Evolutionary conservation across 805 yeast species (phyloP).

Genomic region (Metschnikowia borealis): DNA sequence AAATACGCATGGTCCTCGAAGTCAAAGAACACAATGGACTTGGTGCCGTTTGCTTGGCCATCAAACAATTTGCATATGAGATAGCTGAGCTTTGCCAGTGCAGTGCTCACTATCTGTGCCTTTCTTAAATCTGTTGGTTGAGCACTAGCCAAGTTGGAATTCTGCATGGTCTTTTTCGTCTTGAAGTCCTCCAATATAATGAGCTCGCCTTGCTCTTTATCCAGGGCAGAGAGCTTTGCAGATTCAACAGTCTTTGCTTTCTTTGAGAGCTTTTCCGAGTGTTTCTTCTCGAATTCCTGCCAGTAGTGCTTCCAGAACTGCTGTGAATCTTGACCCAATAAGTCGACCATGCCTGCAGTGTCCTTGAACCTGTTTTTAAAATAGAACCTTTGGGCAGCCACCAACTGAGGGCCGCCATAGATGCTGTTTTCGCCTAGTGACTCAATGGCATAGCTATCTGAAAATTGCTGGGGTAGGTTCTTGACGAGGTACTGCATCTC

Average conservation of each 20-base stretch:
- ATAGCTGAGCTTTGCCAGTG: slow-evolving; percentile 62
- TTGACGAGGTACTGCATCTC: slow-evolving; percentile 59
- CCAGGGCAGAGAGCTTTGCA: not conserved
- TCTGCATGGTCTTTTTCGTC: not conserved
- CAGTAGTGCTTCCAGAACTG: slow-evolving; percentile 56
- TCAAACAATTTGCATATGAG: slow-evolving; percentile 51
- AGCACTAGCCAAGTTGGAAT: not conserved
- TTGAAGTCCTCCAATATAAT: not conserved
- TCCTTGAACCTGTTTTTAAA: slow-evolving; percentile 48
- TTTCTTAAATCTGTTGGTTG: slow-evolving; percentile 7
- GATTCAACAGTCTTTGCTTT: slow-evolving; percentile 23
- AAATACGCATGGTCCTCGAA: slow-evolving; percentile 70
- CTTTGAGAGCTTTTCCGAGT: slow-evolving; percentile 34
- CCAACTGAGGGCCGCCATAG: slow-evolving; percentile 59
- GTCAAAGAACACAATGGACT: slow-evolving; percentile 64
- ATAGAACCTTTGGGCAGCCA: slow-evolving; percentile 48
- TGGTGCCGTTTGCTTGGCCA: slow-evolving; percentile 43
- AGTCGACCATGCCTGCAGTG: slow-evolving; percentile 23
- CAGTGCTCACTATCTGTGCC: slow-evolving; percentile 54
- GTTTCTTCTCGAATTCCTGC: slow-evolving; percentile 38
- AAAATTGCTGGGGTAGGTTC: slow-evolving; percentile 41
- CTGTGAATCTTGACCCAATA: slow-evolving; percentile 31
- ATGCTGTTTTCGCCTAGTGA: slow-evolving; percentile 31
- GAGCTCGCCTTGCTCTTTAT: not conserved
- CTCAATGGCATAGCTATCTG: slow-evolving; percentile 44